A percentile compares a stretch with the other conserved stretches of the same genome.
These are phyloP conservation scores for Thuja plicata DNA, from an alignment of 83 land plant genomes.

Conservation along the genomic window DNA sequence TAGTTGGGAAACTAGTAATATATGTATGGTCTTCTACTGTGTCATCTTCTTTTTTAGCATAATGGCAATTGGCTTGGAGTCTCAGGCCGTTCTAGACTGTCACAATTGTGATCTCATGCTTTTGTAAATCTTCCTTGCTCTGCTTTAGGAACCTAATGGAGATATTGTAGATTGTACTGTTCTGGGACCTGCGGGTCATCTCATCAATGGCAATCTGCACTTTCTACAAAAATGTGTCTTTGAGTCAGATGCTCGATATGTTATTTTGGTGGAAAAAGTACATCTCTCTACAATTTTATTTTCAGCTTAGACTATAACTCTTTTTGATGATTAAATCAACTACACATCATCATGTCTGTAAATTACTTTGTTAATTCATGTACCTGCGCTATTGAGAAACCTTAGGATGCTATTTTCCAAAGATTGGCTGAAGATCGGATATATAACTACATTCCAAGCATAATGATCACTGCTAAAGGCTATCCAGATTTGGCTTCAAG, in stretches of 20 bases:
- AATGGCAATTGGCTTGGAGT: not conserved
- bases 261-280: constrained; percentile 92
- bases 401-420: constrained; percentile 92
- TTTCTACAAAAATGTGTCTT: constrained; percentile 53
- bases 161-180: constrained; percentile 79
- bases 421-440: constrained; percentile 81
- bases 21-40: constrained; percentile 37
- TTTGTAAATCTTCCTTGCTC: not conserved
- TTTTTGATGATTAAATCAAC: not conserved
- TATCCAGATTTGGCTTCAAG: constrained; percentile 97
- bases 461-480: constrained; percentile 93
- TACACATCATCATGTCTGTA: not conserved
- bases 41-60: not conserved
- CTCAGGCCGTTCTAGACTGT: not conserved
- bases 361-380: not conserved
- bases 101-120: not conserved
- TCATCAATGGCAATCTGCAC: constrained; percentile 75
- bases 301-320: not conserved
- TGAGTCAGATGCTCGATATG: constrained; percentile 87
- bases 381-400: not conserved
- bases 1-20: constrained; percentile 72
- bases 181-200: constrained; percentile 76
- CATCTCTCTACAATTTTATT: not conserved
- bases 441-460: constrained; percentile 80
- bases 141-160: constrained; percentile 62